phyloP scores from a whole-genome alignment of 75 land plant genomes.

The Cryptomeria japonica region DNA sequence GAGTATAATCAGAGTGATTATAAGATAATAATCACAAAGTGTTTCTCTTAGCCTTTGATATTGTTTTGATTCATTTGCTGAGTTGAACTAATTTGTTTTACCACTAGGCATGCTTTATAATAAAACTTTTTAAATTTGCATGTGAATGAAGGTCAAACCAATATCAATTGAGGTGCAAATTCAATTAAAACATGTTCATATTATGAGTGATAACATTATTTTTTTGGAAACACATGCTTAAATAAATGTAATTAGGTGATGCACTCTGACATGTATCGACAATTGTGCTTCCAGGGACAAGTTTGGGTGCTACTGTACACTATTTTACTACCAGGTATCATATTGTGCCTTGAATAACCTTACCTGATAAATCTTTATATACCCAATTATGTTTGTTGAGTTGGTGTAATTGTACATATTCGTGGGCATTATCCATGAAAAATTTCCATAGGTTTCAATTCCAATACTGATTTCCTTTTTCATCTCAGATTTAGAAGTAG shows the following conservation, averaged over 20 bases:
- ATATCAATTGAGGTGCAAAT: background rate
- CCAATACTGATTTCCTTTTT: background rate
- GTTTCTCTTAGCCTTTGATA: background rate
- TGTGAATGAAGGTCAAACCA: background rate
- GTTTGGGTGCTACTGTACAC: background rate
- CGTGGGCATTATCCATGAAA: background rate
- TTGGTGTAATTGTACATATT: background rate
- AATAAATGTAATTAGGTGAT: background rate
- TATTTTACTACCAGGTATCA: conserved; percentile 4
- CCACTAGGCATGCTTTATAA: background rate
- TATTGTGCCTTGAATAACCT: background rate
- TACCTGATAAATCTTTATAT: background rate
- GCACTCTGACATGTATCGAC: background rate
- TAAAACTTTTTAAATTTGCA: conserved; percentile 1
- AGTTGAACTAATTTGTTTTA: background rate
- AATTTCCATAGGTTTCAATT: background rate
- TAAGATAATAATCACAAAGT: background rate
- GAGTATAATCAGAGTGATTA: background rate
- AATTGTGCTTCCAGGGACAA: background rate
- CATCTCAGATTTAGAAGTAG: background rate
- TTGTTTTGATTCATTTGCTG: background rate
- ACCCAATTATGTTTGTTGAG: background rate
- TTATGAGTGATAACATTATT: background rate
- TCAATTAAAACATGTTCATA: background rate
- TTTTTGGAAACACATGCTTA: background rate